These are phyloP conservation scores for Cornus florida DNA, from an alignment of 148 eudicot species.

Conservation along the genomic window DNA sequence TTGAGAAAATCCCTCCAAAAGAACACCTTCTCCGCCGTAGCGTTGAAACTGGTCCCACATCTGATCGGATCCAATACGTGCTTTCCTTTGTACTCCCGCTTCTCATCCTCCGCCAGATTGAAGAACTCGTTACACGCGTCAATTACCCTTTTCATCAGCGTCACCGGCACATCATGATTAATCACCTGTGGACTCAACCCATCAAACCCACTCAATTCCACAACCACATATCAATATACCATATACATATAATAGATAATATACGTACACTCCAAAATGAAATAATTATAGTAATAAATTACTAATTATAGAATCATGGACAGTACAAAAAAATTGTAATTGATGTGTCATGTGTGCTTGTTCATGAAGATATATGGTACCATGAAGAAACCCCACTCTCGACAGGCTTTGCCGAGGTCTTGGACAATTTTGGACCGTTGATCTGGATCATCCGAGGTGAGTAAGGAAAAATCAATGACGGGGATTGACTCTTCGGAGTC, in stretches of 20 bases:
- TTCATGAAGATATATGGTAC: background rate
- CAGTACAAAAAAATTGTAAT: too few species aligned
- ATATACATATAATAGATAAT: too few species aligned
- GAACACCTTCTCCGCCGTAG: slow-evolving; percentile 29
- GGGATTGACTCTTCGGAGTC: slow-evolving; percentile 13
- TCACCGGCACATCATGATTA: slow-evolving; percentile 60
- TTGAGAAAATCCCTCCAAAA: slow-evolving; percentile 42
- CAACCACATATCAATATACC: too few species aligned
- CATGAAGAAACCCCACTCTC: slow-evolving; percentile 31
- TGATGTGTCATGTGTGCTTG: too few species aligned
- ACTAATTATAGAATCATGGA: too few species aligned
- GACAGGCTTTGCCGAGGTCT: slow-evolving; percentile 22
- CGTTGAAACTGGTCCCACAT: slow-evolving; percentile 47
- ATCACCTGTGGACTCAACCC: slow-evolving; percentile 29
- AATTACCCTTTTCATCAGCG: slow-evolving; percentile 26
- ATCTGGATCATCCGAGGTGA: slow-evolving; percentile 12
- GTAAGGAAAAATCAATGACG: slow-evolving; percentile 24
- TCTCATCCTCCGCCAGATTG: slow-evolving; percentile 49
- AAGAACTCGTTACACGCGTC: slow-evolving; percentile 35
- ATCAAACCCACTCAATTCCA: too few species aligned
- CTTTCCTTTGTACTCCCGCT: slow-evolving; percentile 31
- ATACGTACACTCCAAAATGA: too few species aligned
- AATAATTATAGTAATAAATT: too few species aligned
- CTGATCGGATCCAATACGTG: slow-evolving; percentile 46
- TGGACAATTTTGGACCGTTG: slow-evolving; percentile 18